Percentiles rank a stretch among this genome's conserved stretches.
Evolutionary conservation across 75 land plant genomes (phyloP).

Genomic region (Isoetes taiwanensis): DNA sequence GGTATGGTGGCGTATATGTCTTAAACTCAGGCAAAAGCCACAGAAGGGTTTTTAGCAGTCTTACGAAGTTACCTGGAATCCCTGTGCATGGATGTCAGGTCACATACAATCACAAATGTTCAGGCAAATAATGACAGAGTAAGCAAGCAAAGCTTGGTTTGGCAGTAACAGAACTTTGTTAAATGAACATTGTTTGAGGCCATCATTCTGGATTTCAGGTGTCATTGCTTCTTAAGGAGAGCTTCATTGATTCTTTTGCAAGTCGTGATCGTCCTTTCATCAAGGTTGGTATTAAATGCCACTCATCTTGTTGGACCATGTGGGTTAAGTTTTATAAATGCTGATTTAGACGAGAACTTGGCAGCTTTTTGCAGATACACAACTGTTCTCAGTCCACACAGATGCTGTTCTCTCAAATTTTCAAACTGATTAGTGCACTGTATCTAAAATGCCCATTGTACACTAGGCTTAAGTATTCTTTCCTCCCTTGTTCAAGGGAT

Average conservation of each 20-base stretch:
- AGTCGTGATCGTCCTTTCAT: slow-evolving; percentile 70
- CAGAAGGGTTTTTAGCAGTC: slow-evolving; percentile 51
- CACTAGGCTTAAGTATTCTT: no score
- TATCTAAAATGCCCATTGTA: slow-evolving; percentile 11
- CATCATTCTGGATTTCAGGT: slow-evolving; percentile 38
- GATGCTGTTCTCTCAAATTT: slow-evolving; percentile 60
- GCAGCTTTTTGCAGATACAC: slow-evolving; percentile 94
- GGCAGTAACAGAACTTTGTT: background rate
- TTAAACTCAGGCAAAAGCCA: slow-evolving; percentile 84
- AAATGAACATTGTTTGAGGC: background rate
- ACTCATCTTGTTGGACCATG: no score
- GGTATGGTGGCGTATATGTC: no score
- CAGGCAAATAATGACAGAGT: slow-evolving; percentile 95
- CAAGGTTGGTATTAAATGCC: no score
- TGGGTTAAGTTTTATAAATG: no score
- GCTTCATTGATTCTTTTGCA: slow-evolving; percentile 93
- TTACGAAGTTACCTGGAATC: slow-evolving; percentile 71
- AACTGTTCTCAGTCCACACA: slow-evolving; percentile 72
- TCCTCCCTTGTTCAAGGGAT: no score
- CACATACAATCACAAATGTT: slow-evolving; percentile 93
- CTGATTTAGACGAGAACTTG: no score
- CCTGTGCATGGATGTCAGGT: slow-evolving; percentile 63
- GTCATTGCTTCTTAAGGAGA: slow-evolving; percentile 88
- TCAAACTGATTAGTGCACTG: slow-evolving; percentile 17
- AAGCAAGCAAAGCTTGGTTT: slow-evolving; percentile 4